phyloP scores from a whole-genome alignment of 768 basidiomycete genomes.

The Podaxis mareebaensis region DNA sequence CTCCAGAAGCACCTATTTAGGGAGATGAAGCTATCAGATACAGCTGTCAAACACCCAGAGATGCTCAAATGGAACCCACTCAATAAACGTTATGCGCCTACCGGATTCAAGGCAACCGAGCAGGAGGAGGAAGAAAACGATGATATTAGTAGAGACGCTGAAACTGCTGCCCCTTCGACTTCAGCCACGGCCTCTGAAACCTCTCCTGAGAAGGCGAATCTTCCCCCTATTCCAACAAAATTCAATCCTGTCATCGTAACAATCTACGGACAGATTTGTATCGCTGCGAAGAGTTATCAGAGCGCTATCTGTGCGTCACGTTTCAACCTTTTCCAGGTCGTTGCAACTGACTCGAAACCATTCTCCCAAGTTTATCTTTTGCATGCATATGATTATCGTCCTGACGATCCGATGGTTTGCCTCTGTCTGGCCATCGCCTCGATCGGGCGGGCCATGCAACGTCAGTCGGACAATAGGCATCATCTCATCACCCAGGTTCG shows the following conservation, averaged over 20 bases:
- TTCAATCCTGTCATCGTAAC: slow-evolving; percentile 69
- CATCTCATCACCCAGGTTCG: slow-evolving; percentile 75
- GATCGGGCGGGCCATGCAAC: slow-evolving; percentile 87
- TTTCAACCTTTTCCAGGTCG: neutral
- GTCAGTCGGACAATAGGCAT: slow-evolving; percentile 93
- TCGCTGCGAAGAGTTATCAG: slow-evolving; percentile 86
- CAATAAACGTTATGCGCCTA: slow-evolving; percentile 57
- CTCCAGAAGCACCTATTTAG: slow-evolving; percentile 85
- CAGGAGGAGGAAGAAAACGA: slow-evolving; percentile 31
- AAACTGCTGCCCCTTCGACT: slow-evolving; percentile 21
- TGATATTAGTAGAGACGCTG: slow-evolving; percentile 32
- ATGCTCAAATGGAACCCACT: slow-evolving; percentile 60
- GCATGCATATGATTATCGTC: slow-evolving; percentile 84
- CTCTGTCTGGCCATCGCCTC: slow-evolving; percentile 83
- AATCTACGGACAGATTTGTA: slow-evolving; percentile 81
- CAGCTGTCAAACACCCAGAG: slow-evolving; percentile 64
- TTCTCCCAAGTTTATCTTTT: slow-evolving; percentile 73
- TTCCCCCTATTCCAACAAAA: slow-evolving; percentile 58
- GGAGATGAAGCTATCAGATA: slow-evolving; percentile 71
- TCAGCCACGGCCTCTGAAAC: neutral
- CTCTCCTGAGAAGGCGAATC: slow-evolving; percentile 15
- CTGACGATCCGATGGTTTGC: slow-evolving; percentile 83
- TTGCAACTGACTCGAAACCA: neutral
- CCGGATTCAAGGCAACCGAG: slow-evolving; percentile 36
- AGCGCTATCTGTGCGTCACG: slow-evolving; percentile 79